Evolutionary conservation across 805 yeast species (phyloP), one percentile per base, ranked within the genome.

Genomic region (Candida jianshihensis): DNA sequence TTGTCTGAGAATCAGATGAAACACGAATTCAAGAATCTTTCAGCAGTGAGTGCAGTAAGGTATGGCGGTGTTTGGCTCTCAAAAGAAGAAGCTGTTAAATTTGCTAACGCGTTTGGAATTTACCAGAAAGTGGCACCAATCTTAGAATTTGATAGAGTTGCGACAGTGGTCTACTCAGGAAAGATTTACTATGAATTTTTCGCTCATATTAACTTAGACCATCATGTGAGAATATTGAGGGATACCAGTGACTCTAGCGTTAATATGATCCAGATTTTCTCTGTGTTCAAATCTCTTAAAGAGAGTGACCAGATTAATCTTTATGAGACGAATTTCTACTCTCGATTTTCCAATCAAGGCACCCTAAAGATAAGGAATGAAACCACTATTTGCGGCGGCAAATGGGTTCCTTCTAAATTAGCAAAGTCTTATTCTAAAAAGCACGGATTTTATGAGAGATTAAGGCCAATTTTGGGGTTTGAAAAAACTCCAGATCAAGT

Each of bases 301-400:
- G 46, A 49, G 2, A 25, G 38, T 4, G 32, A 38, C 2, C 39
- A 40, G 3, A 26, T 35, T 5, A 21, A 30, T 6, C 15, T 43
- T 5, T 24, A 44, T 12, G 38, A 43, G 19, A 42, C 53, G 21
- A 30, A 48, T 1, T 47, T 53, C 22, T 39, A 39, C 18, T 35
- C 17, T 1, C 32, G 35, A 5, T 41, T 41, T 26, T 40, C 37
- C 25, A n/a, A 4, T 13, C 13, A 16, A 5, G 30, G 30, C 5
- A 36, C 37, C 9, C 24, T 49, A 7, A 22, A 30, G 12, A 36
- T 39, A 11, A 41, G 38, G 37, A 44, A 44, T 28, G 60, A 56
- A 16, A 31, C 31, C 1, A 44, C 60, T 1, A 31, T 56, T 7
- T 49, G 55, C 38, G 60, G 60, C 17, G 60, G 60, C 2, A 47